Evolutionary conservation across 257 asterid species (phyloP), one percentile per base, ranked within the genome.

Genomic region (Ajuga chamaepitys): DNA sequence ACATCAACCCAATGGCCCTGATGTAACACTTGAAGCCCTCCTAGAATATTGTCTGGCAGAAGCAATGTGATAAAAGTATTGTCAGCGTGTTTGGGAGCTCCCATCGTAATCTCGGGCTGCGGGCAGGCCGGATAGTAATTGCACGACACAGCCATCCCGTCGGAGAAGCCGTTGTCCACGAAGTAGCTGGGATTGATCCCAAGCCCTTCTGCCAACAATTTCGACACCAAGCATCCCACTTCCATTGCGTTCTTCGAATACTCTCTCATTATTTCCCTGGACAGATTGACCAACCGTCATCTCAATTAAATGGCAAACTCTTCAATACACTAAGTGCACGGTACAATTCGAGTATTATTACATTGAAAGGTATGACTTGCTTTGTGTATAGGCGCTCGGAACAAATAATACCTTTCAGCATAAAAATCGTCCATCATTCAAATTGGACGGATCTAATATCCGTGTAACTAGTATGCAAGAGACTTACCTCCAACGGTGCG

Each of bases 11-110:
- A 79, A 2, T 76, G 64, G 58, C 58, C 22, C 9, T 63, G 38
- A 37, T 76, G 72, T 2, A 59, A 67, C 28, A 82, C 79, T 82
- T 82, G 87, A 17, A 82, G 75, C 40, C 85, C 85, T 0, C 79
- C 82, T 1, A 71, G 9, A 25, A n/a, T n/a, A n/a, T 71, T 67
- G 59, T 82, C 87, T 40, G 74, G 84, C 10, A 76, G 18, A 3
- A 82, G 53, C 37, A 82, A 37, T 1, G 72, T 74, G 24, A 82
- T 4, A 58, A 79, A 82, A 11, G 67, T 54, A 22, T 45, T 41
- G 64, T 82, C 82, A 0, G 82, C 53, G 47, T 82, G 84, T 0
- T 45, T 11, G 4, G 75, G 82, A 80, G 82, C 41, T 82, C 68
- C 45, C n/a, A 38, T 0, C 84, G 87, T 35, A 84, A 82, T 7